A percentile compares a stretch with the other conserved stretches of the same genome.
These are phyloP conservation scores for Cryptococcus wingfieldii DNA, from an alignment of 1,284 basidiomycete genomes.

Conservation along the genomic window DNA sequence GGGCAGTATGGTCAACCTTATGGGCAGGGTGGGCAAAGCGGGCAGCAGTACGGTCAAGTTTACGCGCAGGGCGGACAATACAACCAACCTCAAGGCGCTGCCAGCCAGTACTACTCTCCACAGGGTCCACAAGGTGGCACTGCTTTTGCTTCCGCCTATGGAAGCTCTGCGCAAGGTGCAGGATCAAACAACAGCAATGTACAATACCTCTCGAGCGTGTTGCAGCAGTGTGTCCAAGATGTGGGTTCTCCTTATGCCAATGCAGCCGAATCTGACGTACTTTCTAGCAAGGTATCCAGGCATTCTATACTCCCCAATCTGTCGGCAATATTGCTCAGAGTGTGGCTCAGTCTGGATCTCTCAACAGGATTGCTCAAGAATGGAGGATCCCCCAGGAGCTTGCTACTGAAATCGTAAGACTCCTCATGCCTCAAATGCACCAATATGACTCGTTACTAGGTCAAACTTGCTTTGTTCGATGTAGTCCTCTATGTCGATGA, in stretches of 20 bases:
- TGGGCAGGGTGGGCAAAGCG: no score
- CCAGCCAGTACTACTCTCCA: not conserved
- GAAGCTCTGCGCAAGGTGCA: slow-evolving; percentile 1
- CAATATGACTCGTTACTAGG: not conserved
- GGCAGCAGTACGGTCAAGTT: no score
- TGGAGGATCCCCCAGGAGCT: slow-evolving; percentile 51
- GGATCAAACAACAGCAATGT: slow-evolving; percentile 26
- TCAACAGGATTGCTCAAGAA: slow-evolving; percentile 44
- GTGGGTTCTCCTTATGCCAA: slow-evolving; percentile 22
- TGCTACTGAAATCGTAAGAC: slow-evolving; percentile 42
- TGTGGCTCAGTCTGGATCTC: slow-evolving; percentile 45
- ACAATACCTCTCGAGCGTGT: slow-evolving; percentile 26
- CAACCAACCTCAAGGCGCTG: no score
- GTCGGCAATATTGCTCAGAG: slow-evolving; percentile 48
- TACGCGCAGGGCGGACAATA: no score
- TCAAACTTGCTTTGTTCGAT: slow-evolving; percentile 50
- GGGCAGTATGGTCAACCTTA: no score
- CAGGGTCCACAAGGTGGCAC: not conserved
- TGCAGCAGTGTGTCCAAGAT: slow-evolving; percentile 47
- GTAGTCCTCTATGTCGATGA: slow-evolving; percentile 49
- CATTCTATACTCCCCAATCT: slow-evolving; percentile 50
- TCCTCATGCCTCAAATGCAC: no score
- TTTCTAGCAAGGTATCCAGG: slow-evolving; percentile 46
- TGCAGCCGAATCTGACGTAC: not conserved
- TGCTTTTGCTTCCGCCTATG: not conserved